These are phyloP conservation scores for Cladosporium halotolerans DNA, from an alignment of 2,329 filamentous ascomycete species.

Conservation along the genomic window DNA sequence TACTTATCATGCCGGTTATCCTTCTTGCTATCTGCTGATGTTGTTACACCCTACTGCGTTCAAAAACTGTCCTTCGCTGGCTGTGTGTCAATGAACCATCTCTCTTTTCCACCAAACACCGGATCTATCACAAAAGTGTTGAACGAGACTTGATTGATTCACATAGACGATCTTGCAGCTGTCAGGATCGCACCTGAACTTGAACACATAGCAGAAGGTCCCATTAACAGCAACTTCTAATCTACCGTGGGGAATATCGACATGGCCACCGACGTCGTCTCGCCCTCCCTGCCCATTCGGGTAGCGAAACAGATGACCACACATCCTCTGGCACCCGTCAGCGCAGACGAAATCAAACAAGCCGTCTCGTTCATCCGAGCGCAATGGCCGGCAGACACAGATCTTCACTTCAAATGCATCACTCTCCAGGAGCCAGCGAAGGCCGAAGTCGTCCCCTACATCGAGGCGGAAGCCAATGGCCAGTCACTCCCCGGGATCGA, in stretches of 20 bases:
- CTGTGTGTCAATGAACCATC: not conserved
- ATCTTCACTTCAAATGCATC: conserved; percentile 60
- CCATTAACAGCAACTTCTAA: not conserved
- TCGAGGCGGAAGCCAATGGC: conserved; percentile 28
- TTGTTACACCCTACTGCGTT: not conserved
- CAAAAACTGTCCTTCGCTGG: not conserved
- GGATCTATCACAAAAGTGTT: too few relatives aligned
- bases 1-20: not conserved
- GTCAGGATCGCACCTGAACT: too few relatives aligned
- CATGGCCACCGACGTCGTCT: conserved; percentile 12
- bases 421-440: conserved; percentile 37
- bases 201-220: not conserved
- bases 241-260: too few relatives aligned
- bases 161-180: too few relatives aligned
- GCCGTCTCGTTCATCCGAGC: conserved; percentile 45
- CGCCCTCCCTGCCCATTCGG: conserved; percentile 21
- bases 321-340: conserved; percentile 58
- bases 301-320: conserved; percentile 18
- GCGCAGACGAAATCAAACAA: conserved; percentile 50
- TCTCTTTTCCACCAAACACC: not conserved
- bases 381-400: conserved; percentile 50
- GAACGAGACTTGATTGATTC: too few relatives aligned
- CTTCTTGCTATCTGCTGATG: not conserved
- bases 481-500: conserved; percentile 42
- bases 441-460: conserved; percentile 26